Evolutionary conservation across 2,329 filamentous ascomycete genomes (phyloP), one percentile per base, ranked within the genome.

Genomic region (Microdochium nivale): DNA sequence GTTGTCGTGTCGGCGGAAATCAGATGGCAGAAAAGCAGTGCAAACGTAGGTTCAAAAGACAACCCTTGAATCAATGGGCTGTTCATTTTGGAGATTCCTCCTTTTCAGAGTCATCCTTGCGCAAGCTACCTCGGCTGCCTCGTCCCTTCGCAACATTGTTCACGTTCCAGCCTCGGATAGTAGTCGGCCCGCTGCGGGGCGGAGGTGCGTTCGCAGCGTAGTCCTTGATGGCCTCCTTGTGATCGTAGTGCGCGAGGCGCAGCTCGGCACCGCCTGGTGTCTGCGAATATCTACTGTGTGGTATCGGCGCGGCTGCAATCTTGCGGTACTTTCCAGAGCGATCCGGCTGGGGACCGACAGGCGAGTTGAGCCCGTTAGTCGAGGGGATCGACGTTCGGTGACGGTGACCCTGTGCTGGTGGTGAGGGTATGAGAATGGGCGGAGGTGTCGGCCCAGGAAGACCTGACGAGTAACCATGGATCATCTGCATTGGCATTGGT

Each of bases 191-290:
- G 16, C 74, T 76, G 48, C 72, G 73, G 9, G 79, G 79, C 27
- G 80, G 72, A 14, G 78, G 76, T 49, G 81, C 78, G 19, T 72
- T 73, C 2, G 78, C 72, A 3, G 70, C 69, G 44, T 79, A 80
- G 58, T 83, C 79, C 60, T 81, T 82, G 60, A 81, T 80, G 21
- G 78, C 75, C 55, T 76, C 73, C 25, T 69, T 70, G 47, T 75
- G 74, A 52, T 77, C 71, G 56, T 82, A 83, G 35, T 75, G 76
- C 3, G 81, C 78, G 3, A 80, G 80, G 52, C 79, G 75, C n/a
- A 83, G 69, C 57, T 81, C 78, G 16, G 74, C 70, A 21, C 66
- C 67, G 37, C 62, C 66, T 58, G 73, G 75, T 51, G 68, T 67
- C 62, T 72, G 75, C 54, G 71, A 71, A 44, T 72, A 70, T 13